Conservation (phyloP, 176 grass and related monocot species). For the Aegilops umbellulata region DNA sequence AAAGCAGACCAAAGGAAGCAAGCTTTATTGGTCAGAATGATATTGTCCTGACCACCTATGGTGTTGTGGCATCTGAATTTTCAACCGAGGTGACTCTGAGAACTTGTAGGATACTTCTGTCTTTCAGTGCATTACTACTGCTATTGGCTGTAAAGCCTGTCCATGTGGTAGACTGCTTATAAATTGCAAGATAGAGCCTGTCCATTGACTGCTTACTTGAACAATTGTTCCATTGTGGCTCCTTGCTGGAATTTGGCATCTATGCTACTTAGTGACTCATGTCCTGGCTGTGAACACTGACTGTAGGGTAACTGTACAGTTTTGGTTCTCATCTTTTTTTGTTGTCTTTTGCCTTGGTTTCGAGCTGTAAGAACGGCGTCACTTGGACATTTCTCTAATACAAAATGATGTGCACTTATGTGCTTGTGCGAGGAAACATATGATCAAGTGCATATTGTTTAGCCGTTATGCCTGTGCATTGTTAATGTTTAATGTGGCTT, state of each 20-base stretch:
- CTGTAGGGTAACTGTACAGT: background rate
- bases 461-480: background rate
- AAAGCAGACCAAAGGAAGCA: conserved; percentile 86
- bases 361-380: background rate
- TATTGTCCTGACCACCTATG: conserved; percentile 94
- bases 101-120: conserved; percentile 23
- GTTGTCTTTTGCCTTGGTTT: background rate
- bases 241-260: background rate
- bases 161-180: too few species aligned
- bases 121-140: conserved; percentile 14
- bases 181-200: conserved; percentile 13
- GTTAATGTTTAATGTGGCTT: background rate
- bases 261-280: background rate
- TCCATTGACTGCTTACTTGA: conserved; percentile 5
- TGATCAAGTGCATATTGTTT: background rate
- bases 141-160: too few species aligned
- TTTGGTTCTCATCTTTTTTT: background rate
- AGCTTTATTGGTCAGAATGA: conserved; percentile 69
- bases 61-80: conserved; percentile 92
- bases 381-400: background rate
- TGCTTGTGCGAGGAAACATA: background rate
- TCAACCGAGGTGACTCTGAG: conserved; percentile 62
- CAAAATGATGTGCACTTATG: background rate
- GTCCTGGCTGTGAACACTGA: background rate
- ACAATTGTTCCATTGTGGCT: background rate